These are phyloP conservation scores for Aristolochia contorta DNA, from an alignment of 164 flowering plant species.

Conservation along the genomic window DNA sequence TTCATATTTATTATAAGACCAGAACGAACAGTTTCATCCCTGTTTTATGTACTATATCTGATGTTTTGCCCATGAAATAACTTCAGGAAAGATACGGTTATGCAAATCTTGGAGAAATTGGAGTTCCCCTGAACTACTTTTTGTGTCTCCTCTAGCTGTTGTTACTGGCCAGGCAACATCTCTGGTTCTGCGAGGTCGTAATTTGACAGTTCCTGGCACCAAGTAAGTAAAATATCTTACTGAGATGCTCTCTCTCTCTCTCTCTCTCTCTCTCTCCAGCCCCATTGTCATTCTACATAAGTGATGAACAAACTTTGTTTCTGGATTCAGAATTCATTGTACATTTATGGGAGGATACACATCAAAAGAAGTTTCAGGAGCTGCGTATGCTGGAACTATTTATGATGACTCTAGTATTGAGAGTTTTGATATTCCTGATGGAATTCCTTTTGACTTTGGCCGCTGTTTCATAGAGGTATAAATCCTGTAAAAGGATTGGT, in stretches of 20 bases:
- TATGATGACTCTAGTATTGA: slow-evolving; percentile 42
- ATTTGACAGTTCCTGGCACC: slow-evolving; percentile 50
- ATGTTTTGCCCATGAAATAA: slow-evolving; percentile 7
- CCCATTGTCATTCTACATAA: neutral
- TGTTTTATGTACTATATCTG: no score
- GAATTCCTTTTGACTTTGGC: slow-evolving; percentile 34
- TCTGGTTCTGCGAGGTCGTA: slow-evolving; percentile 59
- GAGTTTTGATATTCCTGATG: slow-evolving; percentile 35
- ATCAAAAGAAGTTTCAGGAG: slow-evolving; percentile 35
- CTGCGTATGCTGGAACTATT: slow-evolving; percentile 19
- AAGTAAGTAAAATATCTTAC: slow-evolving; percentile 32
- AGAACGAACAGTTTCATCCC: neutral
- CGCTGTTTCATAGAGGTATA: slow-evolving; percentile 90
- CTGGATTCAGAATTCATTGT: slow-evolving; percentile 60
- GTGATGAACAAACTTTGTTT: slow-evolving; percentile 1
- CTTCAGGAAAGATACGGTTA: slow-evolving; percentile 56
- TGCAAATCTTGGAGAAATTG: slow-evolving; percentile 64
- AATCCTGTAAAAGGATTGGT: neutral
- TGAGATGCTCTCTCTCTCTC: neutral
- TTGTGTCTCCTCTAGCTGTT: slow-evolving; percentile 81
- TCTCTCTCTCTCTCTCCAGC: neutral
- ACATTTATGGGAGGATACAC: slow-evolving; percentile 55
- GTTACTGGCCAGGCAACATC: slow-evolving; percentile 63
- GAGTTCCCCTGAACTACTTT: slow-evolving; percentile 62
- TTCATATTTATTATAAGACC: neutral